phyloP scores from a whole-genome alignment of 225 moss, liverwort and hornwort species.

The Climacium dendroides region DNA sequence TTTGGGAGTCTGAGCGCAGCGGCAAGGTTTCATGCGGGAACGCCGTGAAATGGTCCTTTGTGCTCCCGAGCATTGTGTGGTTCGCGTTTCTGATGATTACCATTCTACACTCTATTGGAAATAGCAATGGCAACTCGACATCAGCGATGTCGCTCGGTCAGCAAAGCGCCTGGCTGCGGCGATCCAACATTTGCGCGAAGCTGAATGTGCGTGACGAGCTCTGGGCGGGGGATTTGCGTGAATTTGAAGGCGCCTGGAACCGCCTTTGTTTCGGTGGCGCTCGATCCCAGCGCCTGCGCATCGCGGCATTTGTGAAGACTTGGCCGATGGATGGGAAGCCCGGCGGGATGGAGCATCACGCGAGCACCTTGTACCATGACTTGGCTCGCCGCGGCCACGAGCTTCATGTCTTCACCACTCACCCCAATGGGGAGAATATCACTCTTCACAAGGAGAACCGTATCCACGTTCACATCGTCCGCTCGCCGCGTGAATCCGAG shows the following conservation, averaged over 20 bases:
- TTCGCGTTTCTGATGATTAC: neutral
- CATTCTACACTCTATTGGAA: neutral
- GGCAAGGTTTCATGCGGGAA: neutral
- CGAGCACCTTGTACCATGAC: neutral
- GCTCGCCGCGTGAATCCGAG: neutral
- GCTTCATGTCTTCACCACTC: conserved; percentile 2
- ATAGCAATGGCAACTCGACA: neutral
- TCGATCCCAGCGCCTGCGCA: neutral
- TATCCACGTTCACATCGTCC: neutral
- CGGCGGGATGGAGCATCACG: conserved; percentile 4
- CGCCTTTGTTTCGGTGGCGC: neutral
- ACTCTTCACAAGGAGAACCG: neutral
- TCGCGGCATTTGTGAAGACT: conserved; percentile 3
- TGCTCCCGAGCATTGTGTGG: neutral
- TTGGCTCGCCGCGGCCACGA: conserved; percentile 8
- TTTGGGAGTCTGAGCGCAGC: neutral
- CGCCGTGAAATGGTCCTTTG: neutral
- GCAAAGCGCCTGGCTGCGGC: neutral
- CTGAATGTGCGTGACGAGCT: neutral
- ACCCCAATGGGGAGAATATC: neutral
- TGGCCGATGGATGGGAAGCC: neutral
- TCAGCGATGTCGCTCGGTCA: neutral
- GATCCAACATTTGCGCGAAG: neutral
- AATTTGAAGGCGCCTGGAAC: conserved; percentile 3
- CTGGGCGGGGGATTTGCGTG: neutral